phyloP scores from a whole-genome alignment of 495 filamentous ascomycete species.

The Geopyxis carbonaria region DNA sequence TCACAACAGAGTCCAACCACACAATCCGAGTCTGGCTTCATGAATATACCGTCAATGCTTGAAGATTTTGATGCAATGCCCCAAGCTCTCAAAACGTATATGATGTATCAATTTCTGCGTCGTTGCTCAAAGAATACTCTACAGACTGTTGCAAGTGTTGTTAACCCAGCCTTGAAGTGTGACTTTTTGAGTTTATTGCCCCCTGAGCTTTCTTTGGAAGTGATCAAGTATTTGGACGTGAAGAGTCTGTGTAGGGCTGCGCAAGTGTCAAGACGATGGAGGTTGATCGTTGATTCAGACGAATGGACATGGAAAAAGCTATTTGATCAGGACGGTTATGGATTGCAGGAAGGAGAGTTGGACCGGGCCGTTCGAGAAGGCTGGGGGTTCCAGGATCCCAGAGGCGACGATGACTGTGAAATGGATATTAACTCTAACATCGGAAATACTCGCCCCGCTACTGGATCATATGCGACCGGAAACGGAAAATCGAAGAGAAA shows the following conservation, averaged over 20 bases:
- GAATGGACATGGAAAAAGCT: slow-evolving; percentile 93
- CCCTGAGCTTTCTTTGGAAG: slow-evolving; percentile 68
- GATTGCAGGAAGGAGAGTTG: slow-evolving; percentile 64
- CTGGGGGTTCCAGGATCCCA: slow-evolving; percentile 97
- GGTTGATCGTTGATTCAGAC: slow-evolving; percentile 71
- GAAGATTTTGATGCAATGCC: slow-evolving; percentile 85
- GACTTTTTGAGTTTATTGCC: slow-evolving; percentile 77
- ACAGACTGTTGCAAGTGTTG: slow-evolving; percentile 75
- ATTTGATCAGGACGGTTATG: slow-evolving; percentile 67
- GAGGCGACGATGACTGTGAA: slow-evolving; percentile 56
- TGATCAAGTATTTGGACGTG: slow-evolving; percentile 71
- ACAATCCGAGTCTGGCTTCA: slow-evolving; percentile 24
- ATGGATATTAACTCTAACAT: slow-evolving; percentile 45
- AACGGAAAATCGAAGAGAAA: slow-evolving; percentile 32
- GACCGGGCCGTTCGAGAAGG: slow-evolving; percentile 74
- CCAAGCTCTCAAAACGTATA: slow-evolving; percentile 68
- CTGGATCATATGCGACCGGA: slow-evolving; percentile 1
- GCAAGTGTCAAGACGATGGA: slow-evolving; percentile 89
- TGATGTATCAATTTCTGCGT: slow-evolving; percentile 89
- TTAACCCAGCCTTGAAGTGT: slow-evolving; percentile 92
- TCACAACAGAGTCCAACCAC: not conserved
- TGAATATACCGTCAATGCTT: slow-evolving; percentile 68
- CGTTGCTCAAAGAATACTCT: slow-evolving; percentile 80
- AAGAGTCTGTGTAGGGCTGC: slow-evolving; percentile 80
- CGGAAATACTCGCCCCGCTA: slow-evolving; percentile 7